Conservation (phyloP, 306 rosid species). For the Malus sieversii region DNA sequence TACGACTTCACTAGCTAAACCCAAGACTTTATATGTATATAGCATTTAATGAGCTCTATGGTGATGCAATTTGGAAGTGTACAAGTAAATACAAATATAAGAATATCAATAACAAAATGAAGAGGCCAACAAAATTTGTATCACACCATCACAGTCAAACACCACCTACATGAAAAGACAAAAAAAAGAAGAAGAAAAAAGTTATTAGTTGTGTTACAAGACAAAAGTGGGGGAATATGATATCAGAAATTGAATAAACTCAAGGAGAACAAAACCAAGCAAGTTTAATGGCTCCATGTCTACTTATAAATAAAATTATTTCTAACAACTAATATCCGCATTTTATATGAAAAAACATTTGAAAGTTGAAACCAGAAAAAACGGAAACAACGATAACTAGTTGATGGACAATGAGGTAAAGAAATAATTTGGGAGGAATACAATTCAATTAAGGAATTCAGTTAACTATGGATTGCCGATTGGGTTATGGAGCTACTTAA, state of each 20-base stretch:
- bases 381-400: not conserved
- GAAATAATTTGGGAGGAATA: not conserved
- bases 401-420: not conserved
- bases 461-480: not conserved
- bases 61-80: constrained; percentile 1
- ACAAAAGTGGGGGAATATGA: too few relatives aligned
- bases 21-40: not conserved
- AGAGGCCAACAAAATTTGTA: constrained; percentile 5
- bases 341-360: not conserved
- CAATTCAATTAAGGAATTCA: not conserved
- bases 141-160: constrained; percentile 96
- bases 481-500: not conserved
- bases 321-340: not conserved
- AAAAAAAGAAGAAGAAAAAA: constrained; percentile 8
- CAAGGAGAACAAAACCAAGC: not conserved
- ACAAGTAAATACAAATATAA: constrained; percentile 12
- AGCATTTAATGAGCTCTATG: not conserved
- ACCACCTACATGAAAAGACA: constrained; percentile 69
- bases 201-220: not conserved
- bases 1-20: not conserved
- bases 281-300: not conserved
- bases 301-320: not conserved
- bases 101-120: constrained; percentile 9
- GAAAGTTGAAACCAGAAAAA: not conserved
- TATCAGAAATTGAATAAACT: not conserved